A percentile compares a stretch with the other conserved stretches of the same genome.
These are phyloP conservation scores for Macadamia tetraphylla DNA, from an alignment of 164 flowering plant genomes.

Conservation along the genomic window DNA sequence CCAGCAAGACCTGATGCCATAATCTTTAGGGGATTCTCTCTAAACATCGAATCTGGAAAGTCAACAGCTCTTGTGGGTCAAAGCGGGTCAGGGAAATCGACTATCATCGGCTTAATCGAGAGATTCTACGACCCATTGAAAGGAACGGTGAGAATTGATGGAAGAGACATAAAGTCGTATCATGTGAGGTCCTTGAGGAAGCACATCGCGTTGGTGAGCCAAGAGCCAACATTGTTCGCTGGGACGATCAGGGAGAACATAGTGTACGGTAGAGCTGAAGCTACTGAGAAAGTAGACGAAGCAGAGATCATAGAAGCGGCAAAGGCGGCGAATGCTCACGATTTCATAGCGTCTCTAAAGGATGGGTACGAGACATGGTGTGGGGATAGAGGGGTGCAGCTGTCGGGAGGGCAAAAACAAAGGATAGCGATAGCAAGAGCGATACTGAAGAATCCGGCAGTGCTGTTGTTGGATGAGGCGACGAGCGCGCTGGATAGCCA, in stretches of 20 bases:
- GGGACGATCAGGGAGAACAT: slow-evolving; percentile 24
- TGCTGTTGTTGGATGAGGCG: slow-evolving; percentile 36
- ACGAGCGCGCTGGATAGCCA: slow-evolving; percentile 41
- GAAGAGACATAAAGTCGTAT: slow-evolving; percentile 27
- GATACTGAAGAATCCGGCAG: slow-evolving; percentile 29
- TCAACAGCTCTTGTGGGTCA: slow-evolving; percentile 51
- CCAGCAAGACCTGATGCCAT: slow-evolving; percentile 36
- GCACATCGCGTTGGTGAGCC: slow-evolving; percentile 39
- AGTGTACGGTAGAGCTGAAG: slow-evolving; percentile 18
- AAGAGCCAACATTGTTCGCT: slow-evolving; percentile 38
- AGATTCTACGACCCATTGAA: slow-evolving; percentile 40
- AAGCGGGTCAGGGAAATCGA: slow-evolving; percentile 46
- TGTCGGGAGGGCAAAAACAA: slow-evolving; percentile 48
- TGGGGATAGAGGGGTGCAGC: slow-evolving; percentile 40
- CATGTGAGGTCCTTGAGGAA: slow-evolving; percentile 31
- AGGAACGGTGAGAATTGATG: slow-evolving; percentile 34
- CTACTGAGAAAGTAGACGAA: slow-evolving; percentile 19
- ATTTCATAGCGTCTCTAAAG: slow-evolving; percentile 32
- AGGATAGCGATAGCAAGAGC: slow-evolving; percentile 46
- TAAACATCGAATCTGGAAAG: slow-evolving; percentile 31
- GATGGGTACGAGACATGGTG: slow-evolving; percentile 43
- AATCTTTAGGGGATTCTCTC: slow-evolving; percentile 34
- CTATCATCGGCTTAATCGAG: slow-evolving; percentile 38
- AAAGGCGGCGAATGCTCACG: slow-evolving; percentile 37
- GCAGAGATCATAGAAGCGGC: slow-evolving; percentile 33